Base-by-base conservation (phyloP, 768 basidiomycete species). In the Mycena crocata region DNA sequence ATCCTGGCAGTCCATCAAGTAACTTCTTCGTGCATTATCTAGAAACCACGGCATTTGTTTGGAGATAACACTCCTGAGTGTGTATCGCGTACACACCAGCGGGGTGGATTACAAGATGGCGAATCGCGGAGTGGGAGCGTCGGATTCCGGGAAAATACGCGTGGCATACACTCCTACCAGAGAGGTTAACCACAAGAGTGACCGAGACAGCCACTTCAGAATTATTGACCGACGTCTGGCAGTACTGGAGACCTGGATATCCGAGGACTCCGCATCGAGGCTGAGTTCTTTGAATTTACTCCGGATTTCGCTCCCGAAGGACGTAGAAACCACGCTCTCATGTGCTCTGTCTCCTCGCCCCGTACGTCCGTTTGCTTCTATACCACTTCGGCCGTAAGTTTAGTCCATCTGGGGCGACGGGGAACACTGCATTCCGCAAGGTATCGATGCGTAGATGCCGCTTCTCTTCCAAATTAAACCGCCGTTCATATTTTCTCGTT, bases 31-130 rank as follows among this genome's bases (percentile, higher is more conserved):
- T 17, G 30, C 34, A 45, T 45, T 57, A n/a, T 57, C 24, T 51
- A 44, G 50, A 44, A 37, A 23, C 64, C 37, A 65, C 64, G 57
- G 64, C 49, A 65, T 65, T 54, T 65, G 64, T 58, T 65, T 58
- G 64, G 31, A 46, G 3, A n/a, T 23, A 19, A 44, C 50, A 34
- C 57, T 10, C 40, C 37, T 23, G 42, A 50, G 48, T 39, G 46
- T 1, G 14, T 51, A 32, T 42, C 34, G 35, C 12, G 42, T 9
- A 48, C 56, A 65, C 50, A 35, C 57, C 40, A 9, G 34, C 37
- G 40, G 49, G 59, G 31, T 57, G 57, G 55, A 31, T 54, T 35
- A 8, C 56, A 44, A 35, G 49, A 65, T n/a, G n/a, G n/a, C 57
- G 50, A 58, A 58, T 65, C 56, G 15, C 12, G n/a, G n/a, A 21